Base-by-base conservation (phyloP, 371 early-diverging fungal species). In the Circinella umbellata region DNA sequence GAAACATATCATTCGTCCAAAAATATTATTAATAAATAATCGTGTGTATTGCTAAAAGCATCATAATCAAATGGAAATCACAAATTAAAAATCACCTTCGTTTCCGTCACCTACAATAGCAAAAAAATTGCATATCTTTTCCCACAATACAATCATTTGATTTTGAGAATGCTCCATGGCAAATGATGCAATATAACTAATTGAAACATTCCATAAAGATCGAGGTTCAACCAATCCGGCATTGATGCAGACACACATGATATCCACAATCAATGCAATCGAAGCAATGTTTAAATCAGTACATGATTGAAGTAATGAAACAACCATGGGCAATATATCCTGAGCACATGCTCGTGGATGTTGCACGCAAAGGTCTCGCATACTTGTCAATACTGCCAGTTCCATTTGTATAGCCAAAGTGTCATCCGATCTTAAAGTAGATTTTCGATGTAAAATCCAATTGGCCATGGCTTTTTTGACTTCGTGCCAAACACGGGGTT, bases 401-500 rank as follows among this genome's bases (percentile, higher is more conserved):
- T 89, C 89, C 77, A 86, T 76, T n/a, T 83, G 81, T 10, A 84
- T 79, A 57, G 42, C 60, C 69, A 69, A 68, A 71, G 69, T 74
- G 72, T 38, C 68, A 72, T 38, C 64, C 69, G 62, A 18, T 14
- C 63, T 71, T 38, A 46, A 67, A 20, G 63, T 67, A 1, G 80
- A 74, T 66, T 81, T 84, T 4, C 89, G 82, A 37, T 76, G 83
- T 35, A 84, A 64, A 10, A 86, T 79, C 89, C 89, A 89, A 13
- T 84, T 86, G 8, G 85, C 70, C 51, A 89, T 73, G 0, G 86
- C 80, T 51, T 78, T 78, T 27, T 85, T 84, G 0, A 89, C 72
- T 17, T 87, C 86, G 61, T 85, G 87, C 89, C 89, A 89, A 1
- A 84, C 79, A 11, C 89, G 83, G 11, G 89, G 85, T 53, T 89